Base-by-base conservation (phyloP, 1,284 basidiomycete species). In the Stereum hirsutum region DNA sequence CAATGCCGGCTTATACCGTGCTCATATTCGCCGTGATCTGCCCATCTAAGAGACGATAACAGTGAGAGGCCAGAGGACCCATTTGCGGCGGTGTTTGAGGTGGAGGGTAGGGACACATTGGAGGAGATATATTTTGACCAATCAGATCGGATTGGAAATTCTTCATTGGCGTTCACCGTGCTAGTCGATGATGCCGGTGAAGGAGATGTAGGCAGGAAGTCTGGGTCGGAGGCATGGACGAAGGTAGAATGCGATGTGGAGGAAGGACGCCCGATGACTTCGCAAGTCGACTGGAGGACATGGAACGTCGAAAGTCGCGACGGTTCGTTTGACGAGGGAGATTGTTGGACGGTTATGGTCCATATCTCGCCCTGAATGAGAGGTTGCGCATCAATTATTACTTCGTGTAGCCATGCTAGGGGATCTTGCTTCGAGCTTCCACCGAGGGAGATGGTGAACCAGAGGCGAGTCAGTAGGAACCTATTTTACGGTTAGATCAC, bases 21-120 rank as follows among this genome's bases (percentile, higher is more conserved):
- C n/a, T 70, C 57, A 50, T 80, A 87, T 48, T 87, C 84, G 57
- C 82, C 83, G 17, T 69, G 65, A 53, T 84, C 78, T 3, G 74
- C 65, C 78, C 81, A 84, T 36, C 65, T 68, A 30, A 80, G 54
- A 37, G 55, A 56, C 8, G 65, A 59, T 14, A 65, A 49, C 1
- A 75, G 55, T 2, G 21, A 17, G 58, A 46, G n/a, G 34, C 38
- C 6, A 39, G 34, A 21, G 34, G 34, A 1, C 6, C 19, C 34
- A 20, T 8, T 15, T 23, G 31, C 5, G 6, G 39, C 17, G 2
- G 14, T 26, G 11, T 15, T n/a, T n/a, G n/a, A n/a, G n/a, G n/a
- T n/a, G n/a, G n/a, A n/a, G n/a, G n/a, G n/a, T n/a, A n/a, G n/a
- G 32, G 10, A 20, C 38, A 48, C 33, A 28, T 60, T 57, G 17